Conservation (phyloP, 768 basidiomycete species). For the Phaffia australis region DNA sequence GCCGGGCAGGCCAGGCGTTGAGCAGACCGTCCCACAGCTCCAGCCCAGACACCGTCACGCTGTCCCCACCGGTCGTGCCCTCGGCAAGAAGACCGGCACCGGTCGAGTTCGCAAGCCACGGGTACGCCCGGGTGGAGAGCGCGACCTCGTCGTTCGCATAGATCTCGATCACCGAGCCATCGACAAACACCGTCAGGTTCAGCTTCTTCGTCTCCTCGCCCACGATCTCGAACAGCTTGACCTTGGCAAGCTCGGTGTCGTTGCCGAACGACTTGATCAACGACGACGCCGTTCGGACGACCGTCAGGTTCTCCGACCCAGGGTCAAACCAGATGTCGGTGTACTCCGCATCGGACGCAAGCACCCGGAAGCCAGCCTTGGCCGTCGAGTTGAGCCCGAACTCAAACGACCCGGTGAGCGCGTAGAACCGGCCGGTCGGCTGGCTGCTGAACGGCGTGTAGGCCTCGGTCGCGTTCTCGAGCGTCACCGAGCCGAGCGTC, state of each 20-base stretch:
- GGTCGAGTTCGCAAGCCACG: constrained; percentile 28
- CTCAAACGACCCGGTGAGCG: constrained; percentile 24
- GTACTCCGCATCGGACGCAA: constrained; percentile 29
- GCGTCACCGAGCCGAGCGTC: neutral
- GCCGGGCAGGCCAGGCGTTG: constrained; percentile 29
- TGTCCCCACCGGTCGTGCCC: neutral
- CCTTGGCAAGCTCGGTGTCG: constrained; percentile 28
- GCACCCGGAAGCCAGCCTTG: constrained; percentile 28
- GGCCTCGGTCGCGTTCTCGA: too few relatives aligned
- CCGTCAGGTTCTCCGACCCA: constrained; percentile 22
- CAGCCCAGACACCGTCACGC: constrained; percentile 20
- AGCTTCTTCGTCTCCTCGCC: constrained; percentile 19
- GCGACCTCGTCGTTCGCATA: constrained; percentile 30
- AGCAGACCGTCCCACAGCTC: constrained; percentile 30
- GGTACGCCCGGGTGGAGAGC: constrained; percentile 31
- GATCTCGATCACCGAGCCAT: constrained; percentile 31
- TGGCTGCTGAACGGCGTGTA: constrained; percentile 25
- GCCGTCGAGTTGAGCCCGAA: constrained; percentile 19
- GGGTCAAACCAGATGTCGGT: constrained; percentile 30
- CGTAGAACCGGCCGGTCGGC: constrained; percentile 28
- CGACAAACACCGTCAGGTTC: constrained; percentile 29
- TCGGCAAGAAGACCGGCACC: constrained; percentile 28
- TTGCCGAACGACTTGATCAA: constrained; percentile 26
- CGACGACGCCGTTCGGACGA: constrained; percentile 19
- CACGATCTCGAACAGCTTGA: constrained; percentile 27